A percentile compares a stretch with the other conserved stretches of the same genome.
These are phyloP conservation scores for Xylaria sp. DNA, from an alignment of 2,329 filamentous ascomycete genomes.

Conservation along the genomic window DNA sequence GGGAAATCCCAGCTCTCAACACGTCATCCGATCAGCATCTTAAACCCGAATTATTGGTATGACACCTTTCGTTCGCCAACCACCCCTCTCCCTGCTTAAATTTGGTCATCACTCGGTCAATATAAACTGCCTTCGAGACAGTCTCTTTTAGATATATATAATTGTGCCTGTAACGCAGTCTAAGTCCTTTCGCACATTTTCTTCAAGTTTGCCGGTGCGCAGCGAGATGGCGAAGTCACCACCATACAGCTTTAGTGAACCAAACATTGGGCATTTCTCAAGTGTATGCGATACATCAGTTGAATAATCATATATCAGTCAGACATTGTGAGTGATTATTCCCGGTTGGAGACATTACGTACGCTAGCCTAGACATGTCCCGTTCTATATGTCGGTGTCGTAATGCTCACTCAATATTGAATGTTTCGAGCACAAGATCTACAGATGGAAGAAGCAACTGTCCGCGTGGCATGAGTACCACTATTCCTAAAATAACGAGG, in stretches of 20 bases:
- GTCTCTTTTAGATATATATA: neutral
- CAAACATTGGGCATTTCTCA: neutral
- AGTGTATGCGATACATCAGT: neutral
- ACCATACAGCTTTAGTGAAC: neutral
- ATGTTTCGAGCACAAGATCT: neutral
- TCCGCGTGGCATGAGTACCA: neutral
- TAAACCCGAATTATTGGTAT: slow-evolving; percentile 22
- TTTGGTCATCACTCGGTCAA: slow-evolving; percentile 13
- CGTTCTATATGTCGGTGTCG: neutral
- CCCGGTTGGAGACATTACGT: neutral
- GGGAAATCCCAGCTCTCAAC: slow-evolving; percentile 3
- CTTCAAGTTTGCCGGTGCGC: neutral
- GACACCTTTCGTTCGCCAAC: slow-evolving; percentile 1
- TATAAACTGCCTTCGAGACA: neutral
- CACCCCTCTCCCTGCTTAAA: slow-evolving; percentile 15
- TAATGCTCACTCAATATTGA: neutral
- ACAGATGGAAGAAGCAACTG: slow-evolving; percentile 4
- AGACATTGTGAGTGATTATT: slow-evolving; percentile 3
- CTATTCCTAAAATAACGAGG: neutral
- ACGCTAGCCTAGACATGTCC: neutral
- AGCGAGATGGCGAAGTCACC: neutral
- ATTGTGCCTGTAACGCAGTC: neutral
- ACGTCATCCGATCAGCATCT: slow-evolving; percentile 27
- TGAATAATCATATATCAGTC: neutral
- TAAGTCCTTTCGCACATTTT: neutral